These are phyloP conservation scores for Picochlorum sp. DNA, from an alignment of 139 green algal species.

Conservation along the genomic window DNA sequence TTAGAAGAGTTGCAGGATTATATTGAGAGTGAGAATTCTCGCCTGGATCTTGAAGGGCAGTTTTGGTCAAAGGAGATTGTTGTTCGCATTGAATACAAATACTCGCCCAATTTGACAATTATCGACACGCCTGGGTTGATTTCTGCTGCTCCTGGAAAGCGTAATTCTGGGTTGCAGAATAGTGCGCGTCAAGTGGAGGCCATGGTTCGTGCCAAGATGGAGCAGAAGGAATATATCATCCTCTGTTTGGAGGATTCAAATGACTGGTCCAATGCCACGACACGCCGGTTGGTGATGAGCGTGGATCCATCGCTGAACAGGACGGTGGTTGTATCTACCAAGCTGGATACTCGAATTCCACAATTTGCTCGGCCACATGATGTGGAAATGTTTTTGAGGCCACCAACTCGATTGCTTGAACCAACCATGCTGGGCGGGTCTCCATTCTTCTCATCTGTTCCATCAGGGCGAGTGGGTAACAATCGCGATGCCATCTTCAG, in stretches of 20 bases:
- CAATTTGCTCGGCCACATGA: slow-evolving; percentile 79
- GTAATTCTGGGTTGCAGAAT: slow-evolving; percentile 55
- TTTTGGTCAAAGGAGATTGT: slow-evolving; percentile 94
- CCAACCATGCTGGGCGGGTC: slow-evolving; percentile 71
- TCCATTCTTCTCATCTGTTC: slow-evolving; percentile 94
- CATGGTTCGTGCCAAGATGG: slow-evolving; percentile 86
- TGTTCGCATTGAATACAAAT: slow-evolving; percentile 90
- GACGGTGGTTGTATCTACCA: slow-evolving; percentile 91
- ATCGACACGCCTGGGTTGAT: slow-evolving; percentile 97
- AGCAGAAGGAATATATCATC: slow-evolving; percentile 89
- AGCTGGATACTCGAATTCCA: slow-evolving; percentile 90
- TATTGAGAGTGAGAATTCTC: slow-evolving; percentile 82
- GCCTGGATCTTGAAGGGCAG: slow-evolving; percentile 74
- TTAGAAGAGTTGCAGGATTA: slow-evolving; percentile 86
- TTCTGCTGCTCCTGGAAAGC: slow-evolving; percentile 76
- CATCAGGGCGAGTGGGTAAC: slow-evolving; percentile 75
- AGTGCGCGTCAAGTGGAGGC: slow-evolving; percentile 67
- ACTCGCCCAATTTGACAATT: slow-evolving; percentile 95
- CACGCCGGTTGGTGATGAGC: slow-evolving; percentile 81
- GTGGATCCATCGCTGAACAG: slow-evolving; percentile 78
- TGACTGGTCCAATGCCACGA: slow-evolving; percentile 93
- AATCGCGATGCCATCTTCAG: slow-evolving; percentile 67
- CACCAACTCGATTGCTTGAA: slow-evolving; percentile 54
- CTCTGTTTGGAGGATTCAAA: slow-evolving; percentile 91
- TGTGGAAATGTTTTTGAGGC: slow-evolving; percentile 83